These are phyloP conservation scores for Cymbopogon citratus DNA, from an alignment of 176 grass and related monocot species.

Conservation along the genomic window DNA sequence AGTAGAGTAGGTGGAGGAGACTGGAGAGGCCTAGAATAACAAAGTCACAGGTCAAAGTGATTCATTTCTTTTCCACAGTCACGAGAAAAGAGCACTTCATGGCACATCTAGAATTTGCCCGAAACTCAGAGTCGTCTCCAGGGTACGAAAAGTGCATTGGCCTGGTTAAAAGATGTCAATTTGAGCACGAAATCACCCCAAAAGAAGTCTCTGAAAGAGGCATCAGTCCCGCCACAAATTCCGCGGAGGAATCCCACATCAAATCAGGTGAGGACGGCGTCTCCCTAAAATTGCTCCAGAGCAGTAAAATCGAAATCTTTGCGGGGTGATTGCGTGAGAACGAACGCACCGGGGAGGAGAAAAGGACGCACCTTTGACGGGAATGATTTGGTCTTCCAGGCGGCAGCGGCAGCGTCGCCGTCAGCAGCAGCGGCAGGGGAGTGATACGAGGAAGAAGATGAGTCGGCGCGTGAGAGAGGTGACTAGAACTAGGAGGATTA, in stretches of 20 bases:
- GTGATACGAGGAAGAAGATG: neutral
- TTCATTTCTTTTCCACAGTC: neutral
- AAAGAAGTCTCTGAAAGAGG: neutral
- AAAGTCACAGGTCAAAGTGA: neutral
- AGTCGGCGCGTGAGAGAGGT: neutral
- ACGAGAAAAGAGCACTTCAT: neutral
- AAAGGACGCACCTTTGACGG: constrained; percentile 22
- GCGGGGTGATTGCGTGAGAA: neutral
- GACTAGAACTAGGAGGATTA: constrained; percentile 8
- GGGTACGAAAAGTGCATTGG: neutral
- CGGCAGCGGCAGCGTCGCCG: neutral
- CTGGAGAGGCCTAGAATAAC: neutral
- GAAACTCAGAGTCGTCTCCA: neutral
- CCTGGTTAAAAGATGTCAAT: neutral
- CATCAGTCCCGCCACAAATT: neutral
- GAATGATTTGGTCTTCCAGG: neutral
- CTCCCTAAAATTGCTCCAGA: neutral
- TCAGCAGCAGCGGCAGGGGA: neutral
- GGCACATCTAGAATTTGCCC: neutral
- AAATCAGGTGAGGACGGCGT: neutral
- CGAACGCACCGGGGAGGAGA: neutral
- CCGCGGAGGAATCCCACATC: neutral
- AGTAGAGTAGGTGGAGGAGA: neutral
- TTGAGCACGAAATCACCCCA: neutral
- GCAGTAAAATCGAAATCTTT: neutral